These are phyloP conservation scores for Pseudotulostoma volvatum DNA, from an alignment of 495 filamentous ascomycete genomes.

Conservation along the genomic window DNA sequence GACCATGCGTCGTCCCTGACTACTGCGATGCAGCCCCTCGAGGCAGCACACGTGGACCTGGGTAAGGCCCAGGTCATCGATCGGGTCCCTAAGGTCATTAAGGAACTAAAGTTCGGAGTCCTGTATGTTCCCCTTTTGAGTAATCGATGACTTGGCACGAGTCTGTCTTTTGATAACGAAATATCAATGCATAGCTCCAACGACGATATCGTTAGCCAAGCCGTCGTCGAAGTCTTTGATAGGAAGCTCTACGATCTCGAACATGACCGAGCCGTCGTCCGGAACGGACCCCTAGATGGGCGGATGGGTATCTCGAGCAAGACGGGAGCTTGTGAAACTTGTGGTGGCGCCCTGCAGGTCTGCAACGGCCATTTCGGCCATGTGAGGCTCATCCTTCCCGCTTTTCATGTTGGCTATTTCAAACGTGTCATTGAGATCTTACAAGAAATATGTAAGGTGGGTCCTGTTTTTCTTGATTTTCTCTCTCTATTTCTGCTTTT, in stretches of 20 bases:
- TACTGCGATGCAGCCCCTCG: constrained; percentile 32
- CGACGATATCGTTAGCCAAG: constrained; percentile 87
- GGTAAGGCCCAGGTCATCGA: constrained; percentile 84
- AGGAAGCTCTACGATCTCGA: constrained; percentile 78
- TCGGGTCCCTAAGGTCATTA: constrained; percentile 74
- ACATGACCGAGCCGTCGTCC: constrained; percentile 48
- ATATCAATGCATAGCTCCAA: constrained; percentile 53
- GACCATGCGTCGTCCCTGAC: constrained; percentile 28
- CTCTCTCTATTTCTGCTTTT: too few relatives aligned
- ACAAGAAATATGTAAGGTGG: constrained; percentile 80
- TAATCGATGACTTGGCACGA: too few relatives aligned
- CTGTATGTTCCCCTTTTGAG: too few relatives aligned
- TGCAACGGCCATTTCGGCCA: constrained; percentile 96
- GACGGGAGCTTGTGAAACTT: constrained; percentile 60
- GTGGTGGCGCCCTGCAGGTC: constrained; percentile 52
- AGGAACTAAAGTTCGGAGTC: constrained; percentile 84
- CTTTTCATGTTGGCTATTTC: constrained; percentile 91
- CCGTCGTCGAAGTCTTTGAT: constrained; percentile 80
- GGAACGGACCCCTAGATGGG: constrained; percentile 71
- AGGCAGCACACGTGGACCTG: constrained; percentile 34
- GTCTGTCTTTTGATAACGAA: too few relatives aligned
- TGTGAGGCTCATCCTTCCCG: constrained; percentile 72
- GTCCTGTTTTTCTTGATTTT: too few relatives aligned
- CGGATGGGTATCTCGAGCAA: constrained; percentile 81
- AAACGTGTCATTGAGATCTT: constrained; percentile 76